These are phyloP conservation scores for Cercospora sp. DNA, from an alignment of 2,329 filamentous ascomycete species.

Conservation along the genomic window DNA sequence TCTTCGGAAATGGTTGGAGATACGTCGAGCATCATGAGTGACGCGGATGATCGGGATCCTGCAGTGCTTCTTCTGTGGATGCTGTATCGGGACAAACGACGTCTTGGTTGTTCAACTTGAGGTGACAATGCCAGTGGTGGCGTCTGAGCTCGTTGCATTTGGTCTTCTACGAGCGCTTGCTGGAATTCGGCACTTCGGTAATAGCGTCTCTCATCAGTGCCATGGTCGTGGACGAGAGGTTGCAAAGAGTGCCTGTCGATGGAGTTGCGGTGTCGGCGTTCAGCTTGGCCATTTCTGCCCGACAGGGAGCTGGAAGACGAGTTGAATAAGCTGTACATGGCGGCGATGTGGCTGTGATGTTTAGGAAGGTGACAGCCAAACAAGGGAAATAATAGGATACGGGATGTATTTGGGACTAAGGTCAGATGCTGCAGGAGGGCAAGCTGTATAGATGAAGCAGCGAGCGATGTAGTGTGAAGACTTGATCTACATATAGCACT, in stretches of 20 bases:
- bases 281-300: background rate
- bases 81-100: constrained; percentile 13
- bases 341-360: background rate
- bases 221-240: constrained; percentile 17
- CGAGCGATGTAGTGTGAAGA: background rate
- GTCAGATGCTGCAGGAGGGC: background rate
- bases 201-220: constrained; percentile 22
- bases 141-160: constrained; percentile 17
- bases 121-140: background rate
- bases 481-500: constrained; percentile 1
- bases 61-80: constrained; percentile 9
- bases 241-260: constrained; percentile 16
- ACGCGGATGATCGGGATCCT: constrained; percentile 17
- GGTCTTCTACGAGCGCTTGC: constrained; percentile 23
- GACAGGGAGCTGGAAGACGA: background rate
- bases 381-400: background rate
- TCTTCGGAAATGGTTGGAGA: background rate
- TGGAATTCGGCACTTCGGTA: constrained; percentile 27
- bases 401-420: background rate
- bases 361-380: background rate
- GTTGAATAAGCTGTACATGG: constrained; percentile 12
- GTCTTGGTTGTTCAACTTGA: background rate
- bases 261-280: constrained; percentile 14
- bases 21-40: constrained; percentile 16
- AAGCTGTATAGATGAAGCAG: background rate